phyloP scores from a whole-genome alignment of 75 land plant genomes.

The Cupressus sempervirens region DNA sequence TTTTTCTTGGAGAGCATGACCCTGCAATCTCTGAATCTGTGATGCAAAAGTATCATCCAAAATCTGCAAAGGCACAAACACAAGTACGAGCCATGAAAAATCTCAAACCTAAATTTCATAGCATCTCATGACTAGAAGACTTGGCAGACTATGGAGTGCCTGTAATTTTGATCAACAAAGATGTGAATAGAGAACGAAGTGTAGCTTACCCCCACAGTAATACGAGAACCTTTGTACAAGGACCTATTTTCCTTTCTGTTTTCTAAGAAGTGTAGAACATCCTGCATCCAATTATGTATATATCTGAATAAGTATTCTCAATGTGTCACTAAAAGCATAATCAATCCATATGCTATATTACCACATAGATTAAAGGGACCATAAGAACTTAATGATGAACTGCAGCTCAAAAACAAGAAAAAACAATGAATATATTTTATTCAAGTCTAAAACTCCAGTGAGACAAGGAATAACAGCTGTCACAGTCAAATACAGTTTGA shows the following conservation, averaged over 20 bases:
- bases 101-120: neutral
- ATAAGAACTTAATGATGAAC: neutral
- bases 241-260: conserved; percentile 76
- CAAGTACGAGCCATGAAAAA: neutral
- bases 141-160: neutral
- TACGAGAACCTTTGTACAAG: conserved; percentile 74
- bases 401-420: neutral
- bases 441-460: neutral
- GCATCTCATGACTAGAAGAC: neutral
- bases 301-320: neutral
- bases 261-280: conserved; percentile 76
- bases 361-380: neutral
- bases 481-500: neutral
- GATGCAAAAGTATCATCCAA: conserved; percentile 73
- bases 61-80: conserved; percentile 31
- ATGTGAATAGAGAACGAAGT: neutral
- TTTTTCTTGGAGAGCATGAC: conserved; percentile 53
- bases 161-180: neutral
- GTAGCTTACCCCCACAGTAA: conserved; percentile 64
- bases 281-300: conserved; percentile 36
- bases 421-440: neutral
- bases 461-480: neutral
- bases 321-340: neutral
- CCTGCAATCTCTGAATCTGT: conserved; percentile 66
- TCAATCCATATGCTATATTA: neutral